These are phyloP conservation scores for Cicer yamashitae DNA, from an alignment of 306 rosid species.

Conservation along the genomic window DNA sequence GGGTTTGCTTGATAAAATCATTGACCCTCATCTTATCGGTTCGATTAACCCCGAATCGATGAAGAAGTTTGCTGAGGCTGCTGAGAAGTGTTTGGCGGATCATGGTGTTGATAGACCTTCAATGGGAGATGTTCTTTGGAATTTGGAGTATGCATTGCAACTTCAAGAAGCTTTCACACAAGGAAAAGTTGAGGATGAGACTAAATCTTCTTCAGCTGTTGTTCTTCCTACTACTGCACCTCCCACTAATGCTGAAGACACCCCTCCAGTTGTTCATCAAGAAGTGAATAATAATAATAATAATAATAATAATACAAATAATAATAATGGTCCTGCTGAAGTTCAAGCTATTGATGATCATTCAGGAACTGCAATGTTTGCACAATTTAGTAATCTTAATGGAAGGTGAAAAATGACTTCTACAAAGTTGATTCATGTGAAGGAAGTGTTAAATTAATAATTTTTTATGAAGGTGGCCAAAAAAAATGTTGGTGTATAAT, in stretches of 20 bases:
- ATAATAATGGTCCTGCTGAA: constrained; percentile 40
- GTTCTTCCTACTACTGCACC: constrained; percentile 32
- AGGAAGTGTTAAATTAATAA: constrained; percentile 6
- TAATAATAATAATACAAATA: constrained; percentile 21
- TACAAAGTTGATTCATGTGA: constrained; percentile 25
- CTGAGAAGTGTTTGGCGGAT: constrained; percentile 71
- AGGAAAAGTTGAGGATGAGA: constrained; percentile 57
- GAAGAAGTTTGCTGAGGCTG: constrained; percentile 73
- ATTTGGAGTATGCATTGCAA: constrained; percentile 67
- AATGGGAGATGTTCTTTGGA: constrained; percentile 77
- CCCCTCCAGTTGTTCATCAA: neutral
- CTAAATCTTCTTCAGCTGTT: constrained; percentile 30
- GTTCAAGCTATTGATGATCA: constrained; percentile 57
- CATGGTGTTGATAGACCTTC: constrained; percentile 71
- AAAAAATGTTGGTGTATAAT: neutral
- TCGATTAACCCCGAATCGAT: constrained; percentile 58
- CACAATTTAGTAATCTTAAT: constrained; percentile 68
- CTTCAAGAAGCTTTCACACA: constrained; percentile 69
- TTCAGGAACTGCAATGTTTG: constrained; percentile 74
- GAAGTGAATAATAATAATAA: constrained; percentile 34
- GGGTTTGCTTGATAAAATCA: constrained; percentile 63
- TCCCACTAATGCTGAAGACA: constrained; percentile 25
- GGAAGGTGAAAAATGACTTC: constrained; percentile 62
- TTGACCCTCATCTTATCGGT: constrained; percentile 59
- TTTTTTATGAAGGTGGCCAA: constrained; percentile 2